Percentiles rank a stretch among this genome's conserved stretches.
phyloP scores from a whole-genome alignment of 2,329 filamentous ascomycete genomes.

The Neocucurbitaria cava region DNA sequence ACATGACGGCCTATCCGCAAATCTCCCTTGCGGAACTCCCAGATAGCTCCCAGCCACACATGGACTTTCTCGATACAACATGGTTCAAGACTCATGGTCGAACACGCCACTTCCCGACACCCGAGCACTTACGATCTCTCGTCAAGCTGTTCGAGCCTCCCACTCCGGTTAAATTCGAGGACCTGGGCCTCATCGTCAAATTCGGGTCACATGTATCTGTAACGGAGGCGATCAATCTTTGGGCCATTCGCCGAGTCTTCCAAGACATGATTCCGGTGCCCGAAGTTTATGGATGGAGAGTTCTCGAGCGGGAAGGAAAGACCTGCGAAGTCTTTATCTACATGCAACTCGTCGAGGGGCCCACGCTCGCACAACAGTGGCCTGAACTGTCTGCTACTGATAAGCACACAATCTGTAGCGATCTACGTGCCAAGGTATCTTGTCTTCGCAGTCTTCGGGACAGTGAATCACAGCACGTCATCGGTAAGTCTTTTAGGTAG shows the following conservation, averaged over 20 bases:
- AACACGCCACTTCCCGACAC: slow-evolving; percentile 5
- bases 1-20: slow-evolving; percentile 9
- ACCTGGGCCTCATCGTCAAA: neutral
- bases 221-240: neutral
- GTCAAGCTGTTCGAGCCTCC: neutral
- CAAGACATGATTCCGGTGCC: slow-evolving; percentile 12
- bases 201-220: neutral
- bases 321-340: slow-evolving; percentile 19
- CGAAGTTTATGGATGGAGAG: slow-evolving; percentile 22
- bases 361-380: slow-evolving; percentile 15
- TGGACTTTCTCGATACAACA: slow-evolving; percentile 11
- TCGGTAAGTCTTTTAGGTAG: slow-evolving; percentile 2
- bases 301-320: neutral
- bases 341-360: slow-evolving; percentile 20
- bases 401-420: slow-evolving; percentile 10
- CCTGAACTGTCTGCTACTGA: slow-evolving; percentile 4
- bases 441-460: slow-evolving; percentile 1
- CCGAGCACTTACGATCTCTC: slow-evolving; percentile 8
- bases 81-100: slow-evolving; percentile 14
- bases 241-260: slow-evolving; percentile 7
- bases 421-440: slow-evolving; percentile 11
- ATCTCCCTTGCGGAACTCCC: slow-evolving; percentile 9
- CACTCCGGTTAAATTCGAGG: neutral
- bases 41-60: slow-evolving; percentile 9
- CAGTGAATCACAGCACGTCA: slow-evolving; percentile 6